Conservation (phyloP, 805 yeast genomes). For the Suhomyces sp. region DNA sequence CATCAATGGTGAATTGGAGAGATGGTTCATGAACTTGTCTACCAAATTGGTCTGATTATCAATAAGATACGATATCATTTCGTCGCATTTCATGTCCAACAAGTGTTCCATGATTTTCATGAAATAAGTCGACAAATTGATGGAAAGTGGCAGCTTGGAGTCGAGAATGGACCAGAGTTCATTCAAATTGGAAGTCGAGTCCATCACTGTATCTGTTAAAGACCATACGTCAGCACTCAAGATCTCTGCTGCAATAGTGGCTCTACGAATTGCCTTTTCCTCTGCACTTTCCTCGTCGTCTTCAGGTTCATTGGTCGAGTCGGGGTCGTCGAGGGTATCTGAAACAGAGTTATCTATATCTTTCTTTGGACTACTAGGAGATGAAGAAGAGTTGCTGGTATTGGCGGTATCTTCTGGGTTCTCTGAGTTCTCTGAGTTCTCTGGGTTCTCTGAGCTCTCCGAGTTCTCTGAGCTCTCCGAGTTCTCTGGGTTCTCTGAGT, state of each 20-base stretch:
- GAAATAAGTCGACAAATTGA: constrained; percentile 79
- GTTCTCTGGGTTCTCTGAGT: too few species aligned
- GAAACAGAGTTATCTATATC: background rate
- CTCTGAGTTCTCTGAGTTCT: too few species aligned
- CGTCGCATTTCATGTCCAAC: constrained; percentile 48
- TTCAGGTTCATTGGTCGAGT: constrained; percentile 13
- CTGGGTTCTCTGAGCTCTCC: too few species aligned
- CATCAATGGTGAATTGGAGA: constrained; percentile 46
- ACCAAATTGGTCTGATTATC: constrained; percentile 43
- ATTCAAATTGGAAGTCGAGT: constrained; percentile 59
- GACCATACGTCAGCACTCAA: constrained; percentile 93
- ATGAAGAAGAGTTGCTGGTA: background rate
- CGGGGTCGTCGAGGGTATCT: constrained; percentile 1
- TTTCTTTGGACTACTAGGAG: background rate
- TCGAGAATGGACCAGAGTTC: constrained; percentile 81
- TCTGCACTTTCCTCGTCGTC: constrained; percentile 29
- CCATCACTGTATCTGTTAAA: constrained; percentile 84
- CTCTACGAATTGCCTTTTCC: constrained; percentile 34
- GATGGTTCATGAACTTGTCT: constrained; percentile 41
- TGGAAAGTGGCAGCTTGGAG: constrained; percentile 61
- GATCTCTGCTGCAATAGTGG: constrained; percentile 73
- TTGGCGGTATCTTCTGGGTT: background rate
- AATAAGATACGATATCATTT: constrained; percentile 43
- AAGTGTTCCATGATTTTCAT: constrained; percentile 81
- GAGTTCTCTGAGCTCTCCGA: too few species aligned